A percentile compares a stretch with the other conserved stretches of the same genome.
Conservation (phyloP, 2,329 filamentous ascomycete species). For the Berkeleyomyces basicola region DNA sequence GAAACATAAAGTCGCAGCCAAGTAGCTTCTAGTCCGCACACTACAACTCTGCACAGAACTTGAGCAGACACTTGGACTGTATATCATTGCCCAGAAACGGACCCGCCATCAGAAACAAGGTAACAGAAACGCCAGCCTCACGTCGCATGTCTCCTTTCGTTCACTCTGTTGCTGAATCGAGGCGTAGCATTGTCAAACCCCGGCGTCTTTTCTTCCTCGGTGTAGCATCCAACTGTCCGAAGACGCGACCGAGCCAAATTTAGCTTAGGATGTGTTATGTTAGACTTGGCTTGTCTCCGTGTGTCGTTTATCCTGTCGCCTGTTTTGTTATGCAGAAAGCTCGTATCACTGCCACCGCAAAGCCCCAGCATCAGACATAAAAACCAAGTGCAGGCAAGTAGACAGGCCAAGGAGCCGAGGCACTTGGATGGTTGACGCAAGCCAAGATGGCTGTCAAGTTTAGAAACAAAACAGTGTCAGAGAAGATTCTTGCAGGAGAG, state of each 20-base stretch:
- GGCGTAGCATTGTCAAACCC: not conserved
- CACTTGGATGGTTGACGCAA: not conserved
- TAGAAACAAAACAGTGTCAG: not conserved
- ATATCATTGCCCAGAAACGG: not conserved
- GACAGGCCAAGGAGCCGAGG: not conserved
- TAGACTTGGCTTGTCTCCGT: not conserved
- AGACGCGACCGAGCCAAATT: not conserved
- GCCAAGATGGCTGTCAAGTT: not conserved
- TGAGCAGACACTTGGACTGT: not conserved
- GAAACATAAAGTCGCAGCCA: not conserved
- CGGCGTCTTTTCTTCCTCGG: not conserved
- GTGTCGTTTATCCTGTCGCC: not conserved
- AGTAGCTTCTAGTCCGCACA: not conserved
- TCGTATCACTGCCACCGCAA: conserved; percentile 2
- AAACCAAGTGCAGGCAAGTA: not conserved
- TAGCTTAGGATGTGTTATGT: not conserved
- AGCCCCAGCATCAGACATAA: not conserved
- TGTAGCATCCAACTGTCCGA: not conserved
- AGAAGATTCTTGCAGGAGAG: not conserved
- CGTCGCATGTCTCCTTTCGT: not conserved
- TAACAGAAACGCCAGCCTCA: not conserved
- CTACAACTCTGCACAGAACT: not conserved
- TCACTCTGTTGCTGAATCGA: not conserved
- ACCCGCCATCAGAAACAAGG: not conserved
- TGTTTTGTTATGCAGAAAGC: not conserved